Percentiles rank a stretch among this genome's conserved stretches.
Evolutionary conservation across 2,329 filamentous ascomycete genomes (phyloP).

Genomic region (Fusarium sororula): DNA sequence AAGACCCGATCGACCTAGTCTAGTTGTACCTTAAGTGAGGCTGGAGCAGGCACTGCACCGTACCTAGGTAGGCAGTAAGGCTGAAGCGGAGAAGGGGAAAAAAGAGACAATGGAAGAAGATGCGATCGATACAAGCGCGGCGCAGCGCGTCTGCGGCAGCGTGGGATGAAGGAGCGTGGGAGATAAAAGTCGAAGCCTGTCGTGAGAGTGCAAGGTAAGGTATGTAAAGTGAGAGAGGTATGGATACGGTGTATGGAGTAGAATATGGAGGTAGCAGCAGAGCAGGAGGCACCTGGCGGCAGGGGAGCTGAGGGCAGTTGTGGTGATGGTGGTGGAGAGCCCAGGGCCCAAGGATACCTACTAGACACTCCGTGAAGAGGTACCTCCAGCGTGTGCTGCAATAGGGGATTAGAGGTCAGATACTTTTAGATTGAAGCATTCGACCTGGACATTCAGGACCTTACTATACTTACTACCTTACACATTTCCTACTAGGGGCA

Average conservation of each 20-base stretch:
- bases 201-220: slow-evolving; percentile 32
- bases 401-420: slow-evolving; percentile 27
- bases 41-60: slow-evolving; percentile 34
- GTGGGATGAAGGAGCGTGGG: slow-evolving; percentile 43
- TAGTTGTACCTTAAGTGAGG: slow-evolving; percentile 30
- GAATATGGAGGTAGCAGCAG: slow-evolving; percentile 23
- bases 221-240: slow-evolving; percentile 28
- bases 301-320: slow-evolving; percentile 39
- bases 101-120: slow-evolving; percentile 33
- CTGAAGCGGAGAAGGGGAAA: slow-evolving; percentile 28
- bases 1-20: slow-evolving; percentile 27
- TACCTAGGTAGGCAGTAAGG: slow-evolving; percentile 24
- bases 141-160: slow-evolving; percentile 39
- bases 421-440: neutral
- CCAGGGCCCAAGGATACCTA: slow-evolving; percentile 10
- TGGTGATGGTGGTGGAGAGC: slow-evolving; percentile 21
- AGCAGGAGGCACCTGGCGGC: slow-evolving; percentile 39
- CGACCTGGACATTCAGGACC: neutral
- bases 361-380: slow-evolving; percentile 1
- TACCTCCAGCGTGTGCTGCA: slow-evolving; percentile 4
- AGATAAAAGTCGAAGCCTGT: slow-evolving; percentile 43
- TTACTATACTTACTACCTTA: neutral
- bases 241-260: slow-evolving; percentile 23
- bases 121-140: slow-evolving; percentile 35
- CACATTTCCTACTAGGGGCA: slow-evolving; percentile 18